phyloP scores from a whole-genome alignment of 1,284 basidiomycete species.

The Schizophyllum commune region DNA sequence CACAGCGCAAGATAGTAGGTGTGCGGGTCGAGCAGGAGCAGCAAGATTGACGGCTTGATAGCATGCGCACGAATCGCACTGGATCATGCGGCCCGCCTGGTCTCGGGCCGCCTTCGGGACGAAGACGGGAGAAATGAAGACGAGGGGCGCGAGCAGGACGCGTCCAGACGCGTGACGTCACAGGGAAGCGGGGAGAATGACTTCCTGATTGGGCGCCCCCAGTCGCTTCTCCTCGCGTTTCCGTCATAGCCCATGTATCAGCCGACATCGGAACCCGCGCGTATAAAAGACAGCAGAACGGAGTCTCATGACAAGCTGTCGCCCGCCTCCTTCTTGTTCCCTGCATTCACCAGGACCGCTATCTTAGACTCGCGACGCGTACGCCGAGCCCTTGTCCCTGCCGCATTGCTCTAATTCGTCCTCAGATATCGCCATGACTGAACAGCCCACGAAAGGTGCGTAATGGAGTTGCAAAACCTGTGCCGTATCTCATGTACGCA shows the following conservation, averaged over 20 bases:
- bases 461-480: background rate
- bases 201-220: background rate
- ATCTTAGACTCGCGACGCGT: background rate
- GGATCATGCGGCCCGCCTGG: no score
- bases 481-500: background rate
- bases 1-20: no score
- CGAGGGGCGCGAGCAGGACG: background rate
- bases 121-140: background rate
- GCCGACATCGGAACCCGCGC: background rate
- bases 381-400: background rate
- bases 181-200: background rate
- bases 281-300: background rate
- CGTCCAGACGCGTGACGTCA: background rate
- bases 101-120: no score
- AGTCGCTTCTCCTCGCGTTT: background rate
- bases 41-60: no score
- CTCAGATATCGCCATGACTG: background rate
- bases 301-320: background rate
- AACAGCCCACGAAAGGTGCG: background rate
- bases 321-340: background rate
- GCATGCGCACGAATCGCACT: no score
- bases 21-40: no score
- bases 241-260: background rate
- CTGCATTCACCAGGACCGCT: background rate
- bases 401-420: background rate